Evolutionary conservation across 1,139 yeast genomes (phyloP).

Genomic region (Sugiyamaella japonica): DNA sequence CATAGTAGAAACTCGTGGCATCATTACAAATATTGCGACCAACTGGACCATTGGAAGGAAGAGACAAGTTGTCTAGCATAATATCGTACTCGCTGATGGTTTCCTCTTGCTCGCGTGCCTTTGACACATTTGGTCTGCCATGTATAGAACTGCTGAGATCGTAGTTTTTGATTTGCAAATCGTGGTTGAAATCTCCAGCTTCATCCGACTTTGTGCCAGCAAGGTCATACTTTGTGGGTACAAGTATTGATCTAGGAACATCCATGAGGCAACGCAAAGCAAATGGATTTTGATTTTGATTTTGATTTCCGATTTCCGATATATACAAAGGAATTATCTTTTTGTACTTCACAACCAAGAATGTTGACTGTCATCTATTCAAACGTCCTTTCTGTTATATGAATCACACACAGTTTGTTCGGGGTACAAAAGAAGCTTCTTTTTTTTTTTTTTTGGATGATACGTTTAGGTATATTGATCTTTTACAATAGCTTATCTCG

Average conservation of each 20-base stretch:
- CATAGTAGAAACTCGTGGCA: neutral
- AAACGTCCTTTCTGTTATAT: neutral
- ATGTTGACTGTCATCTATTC: neutral
- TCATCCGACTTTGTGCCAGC: slow-evolving; percentile 5
- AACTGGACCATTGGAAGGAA: slow-evolving; percentile 3
- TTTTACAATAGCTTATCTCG: neutral
- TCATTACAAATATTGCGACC: slow-evolving; percentile 1
- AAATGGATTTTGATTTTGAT: too few relatives aligned
- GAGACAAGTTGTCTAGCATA: slow-evolving; percentile 1
- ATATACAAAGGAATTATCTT: neutral
- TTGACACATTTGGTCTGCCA: neutral
- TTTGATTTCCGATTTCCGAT: neutral
- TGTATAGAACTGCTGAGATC: slow-evolving; percentile 6
- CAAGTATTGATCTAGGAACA: slow-evolving; percentile 12
- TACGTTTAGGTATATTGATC: neutral
- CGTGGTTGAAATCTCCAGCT: neutral
- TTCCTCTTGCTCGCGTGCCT: neutral
- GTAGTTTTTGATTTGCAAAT: slow-evolving; percentile 4
- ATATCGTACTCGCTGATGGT: slow-evolving; percentile 1
- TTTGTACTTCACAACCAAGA: neutral
- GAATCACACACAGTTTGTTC: neutral
- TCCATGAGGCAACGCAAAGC: slow-evolving; percentile 3
- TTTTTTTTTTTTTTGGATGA: neutral
- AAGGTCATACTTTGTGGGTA: slow-evolving; percentile 12
- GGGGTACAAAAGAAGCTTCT: neutral